Percentiles rank a stretch among this genome's conserved stretches.
Conservation (phyloP, 306 rosid species). For the Amphicarpaea edgeworthii region DNA sequence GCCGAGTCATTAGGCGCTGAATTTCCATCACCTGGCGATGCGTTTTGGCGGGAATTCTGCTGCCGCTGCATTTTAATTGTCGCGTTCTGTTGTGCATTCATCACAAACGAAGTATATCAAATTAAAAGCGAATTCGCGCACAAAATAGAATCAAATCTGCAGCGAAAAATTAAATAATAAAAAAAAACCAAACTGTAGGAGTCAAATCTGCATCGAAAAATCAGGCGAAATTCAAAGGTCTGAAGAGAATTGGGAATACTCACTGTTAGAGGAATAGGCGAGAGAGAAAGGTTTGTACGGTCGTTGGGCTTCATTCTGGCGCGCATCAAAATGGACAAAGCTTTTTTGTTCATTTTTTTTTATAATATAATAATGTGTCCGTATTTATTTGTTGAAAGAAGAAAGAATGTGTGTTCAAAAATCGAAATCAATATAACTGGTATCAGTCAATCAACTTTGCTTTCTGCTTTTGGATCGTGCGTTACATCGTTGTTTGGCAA, state of each 20-base stretch:
- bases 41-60: constrained; percentile 52
- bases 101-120: constrained; percentile 18
- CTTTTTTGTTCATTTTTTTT: constrained; percentile 60
- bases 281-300: constrained; percentile 60
- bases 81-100: constrained; percentile 54
- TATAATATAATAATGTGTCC: not conserved
- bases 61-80: constrained; percentile 53
- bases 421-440: constrained; percentile 41
- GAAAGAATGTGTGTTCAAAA: constrained; percentile 13
- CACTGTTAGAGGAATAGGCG: constrained; percentile 74
- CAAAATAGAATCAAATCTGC: not conserved
- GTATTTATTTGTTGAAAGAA: not conserved
- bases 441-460: constrained; percentile 32
- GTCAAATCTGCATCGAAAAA: constrained; percentile 9
- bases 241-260: constrained; percentile 13
- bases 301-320: constrained; percentile 84
- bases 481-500: constrained; percentile 28
- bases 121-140: not conserved
- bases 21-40: constrained; percentile 44
- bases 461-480: constrained; percentile 25
- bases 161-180: not conserved
- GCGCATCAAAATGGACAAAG: constrained; percentile 84
- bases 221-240: not conserved
- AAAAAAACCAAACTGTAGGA: not conserved
- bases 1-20: constrained; percentile 44